Conservation (phyloP, 495 filamentous ascomycete species). For the Aspergillus cavernicola region DNA sequence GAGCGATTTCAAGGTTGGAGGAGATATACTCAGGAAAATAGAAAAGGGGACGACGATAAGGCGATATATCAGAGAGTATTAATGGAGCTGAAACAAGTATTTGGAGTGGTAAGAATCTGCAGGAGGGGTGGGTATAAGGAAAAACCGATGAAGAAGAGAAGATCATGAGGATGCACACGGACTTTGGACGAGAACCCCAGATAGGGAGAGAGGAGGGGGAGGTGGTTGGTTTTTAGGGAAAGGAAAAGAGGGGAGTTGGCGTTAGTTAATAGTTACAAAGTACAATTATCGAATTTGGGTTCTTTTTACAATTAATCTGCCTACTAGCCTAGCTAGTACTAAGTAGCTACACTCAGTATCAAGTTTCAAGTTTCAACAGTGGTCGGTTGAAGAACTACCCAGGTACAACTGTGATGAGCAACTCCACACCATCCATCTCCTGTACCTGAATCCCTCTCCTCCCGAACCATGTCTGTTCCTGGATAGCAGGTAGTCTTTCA, state of each 20-base stretch:
- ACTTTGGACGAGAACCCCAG: neutral
- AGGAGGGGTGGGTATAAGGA: constrained; percentile 1
- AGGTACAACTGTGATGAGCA: no score
- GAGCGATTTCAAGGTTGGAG: neutral
- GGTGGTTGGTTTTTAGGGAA: constrained; percentile 6
- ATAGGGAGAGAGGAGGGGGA: constrained; percentile 4
- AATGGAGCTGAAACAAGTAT: constrained; percentile 1
- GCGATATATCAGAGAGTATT: neutral
- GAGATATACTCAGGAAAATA: neutral
- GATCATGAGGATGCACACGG: neutral
- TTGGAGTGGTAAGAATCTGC: neutral
- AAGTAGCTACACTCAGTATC: no score
- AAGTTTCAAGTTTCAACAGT: no score
- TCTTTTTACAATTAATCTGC: no score
- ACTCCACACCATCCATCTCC: constrained; percentile 16
- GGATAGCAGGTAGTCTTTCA: no score
- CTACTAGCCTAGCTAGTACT: no score
- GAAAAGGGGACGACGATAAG: constrained; percentile 1
- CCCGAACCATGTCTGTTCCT: constrained; percentile 13
- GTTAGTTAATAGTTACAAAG: no score
- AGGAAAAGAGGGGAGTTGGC: constrained; percentile 10
- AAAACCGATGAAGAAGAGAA: no score
- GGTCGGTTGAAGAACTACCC: no score
- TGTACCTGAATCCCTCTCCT: constrained; percentile 14
- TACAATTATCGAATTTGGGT: no score